Evolutionary conservation across 306 rosid species (phyloP), one percentile per base, ranked within the genome.

Genomic region (Acmispon strigosus): DNA sequence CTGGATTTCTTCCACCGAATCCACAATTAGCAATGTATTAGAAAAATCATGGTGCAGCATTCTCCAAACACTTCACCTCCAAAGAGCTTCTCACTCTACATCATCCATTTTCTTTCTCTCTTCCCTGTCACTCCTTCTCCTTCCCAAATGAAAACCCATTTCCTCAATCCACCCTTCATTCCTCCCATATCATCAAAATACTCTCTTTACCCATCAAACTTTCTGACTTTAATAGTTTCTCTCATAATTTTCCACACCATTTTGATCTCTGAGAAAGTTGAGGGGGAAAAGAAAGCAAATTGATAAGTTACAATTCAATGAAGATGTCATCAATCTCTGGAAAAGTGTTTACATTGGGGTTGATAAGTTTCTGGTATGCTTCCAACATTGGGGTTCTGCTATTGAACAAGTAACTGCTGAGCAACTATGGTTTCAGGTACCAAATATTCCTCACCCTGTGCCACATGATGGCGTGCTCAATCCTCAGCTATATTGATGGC

Each of bases 381-480:
- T 83, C 84, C 24, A 83, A 76, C 86, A 83, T 83, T 6, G 86
- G 84, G 8, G 86, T 76, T 20, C 13, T 83, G 8, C 12, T 79
- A 12, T 44, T 83, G 51, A 83, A 83, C 84, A 83, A 83, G 74
- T 83, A 53, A 62, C 75, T 83, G n/a, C 58, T 83, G 1, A 79
- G 77, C 61, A 79, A 83, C 57, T 76, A 83, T 0, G 79, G 86
- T 17, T 83, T 79, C 71, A 72, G 69, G 74, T 83, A 79, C 51
- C 84, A 84, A 5, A 76, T 83, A 14, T 79, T 83, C 59, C 47
- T 83, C 0, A 83, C 84, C 17, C 15, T 79, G 4, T 83, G 86
- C 48, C 86, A 83, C 74, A 83, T 83, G 86, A 71, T 76, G 81
- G 81, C 86, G 9, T 83, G 86, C 14, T 75, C 84, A 1, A 16